A percentile compares a stretch with the other conserved stretches of the same genome.
Conservation (phyloP, 2,329 filamentous ascomycete species). For the Polychaeton citri region DNA sequence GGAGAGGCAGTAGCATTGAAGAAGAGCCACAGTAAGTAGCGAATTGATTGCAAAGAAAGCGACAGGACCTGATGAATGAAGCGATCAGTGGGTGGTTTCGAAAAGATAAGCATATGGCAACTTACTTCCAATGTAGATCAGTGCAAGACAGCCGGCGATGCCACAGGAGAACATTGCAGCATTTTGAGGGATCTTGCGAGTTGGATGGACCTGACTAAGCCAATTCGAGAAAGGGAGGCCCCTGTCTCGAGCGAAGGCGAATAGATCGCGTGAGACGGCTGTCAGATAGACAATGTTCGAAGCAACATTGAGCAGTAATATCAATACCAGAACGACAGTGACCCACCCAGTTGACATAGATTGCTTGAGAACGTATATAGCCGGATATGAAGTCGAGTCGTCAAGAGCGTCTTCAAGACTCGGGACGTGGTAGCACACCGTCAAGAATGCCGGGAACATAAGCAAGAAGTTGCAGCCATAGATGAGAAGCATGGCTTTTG, state of each 20-base stretch:
- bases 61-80: too few relatives aligned
- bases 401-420: background rate
- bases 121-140: constrained; percentile 8
- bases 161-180: constrained; percentile 7
- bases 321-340: background rate
- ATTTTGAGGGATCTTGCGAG: constrained; percentile 3
- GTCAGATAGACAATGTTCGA: constrained; percentile 12
- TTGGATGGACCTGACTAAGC: constrained; percentile 1
- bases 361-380: background rate
- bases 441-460: background rate
- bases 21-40: constrained; percentile 6
- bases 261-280: constrained; percentile 8
- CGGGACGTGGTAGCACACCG: background rate
- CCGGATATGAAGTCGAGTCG: background rate
- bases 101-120: too few relatives aligned
- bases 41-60: constrained; percentile 10
- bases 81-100: too few relatives aligned
- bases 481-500: background rate
- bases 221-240: constrained; percentile 8
- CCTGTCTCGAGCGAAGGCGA: constrained; percentile 7
- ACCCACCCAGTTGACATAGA: background rate
- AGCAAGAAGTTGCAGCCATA: background rate
- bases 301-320: background rate
- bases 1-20: constrained; percentile 10
- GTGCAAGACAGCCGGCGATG: constrained; percentile 7